Evolutionary conservation across 1,284 basidiomycete genomes (phyloP).

Genomic region (Trametes versicolor): DNA sequence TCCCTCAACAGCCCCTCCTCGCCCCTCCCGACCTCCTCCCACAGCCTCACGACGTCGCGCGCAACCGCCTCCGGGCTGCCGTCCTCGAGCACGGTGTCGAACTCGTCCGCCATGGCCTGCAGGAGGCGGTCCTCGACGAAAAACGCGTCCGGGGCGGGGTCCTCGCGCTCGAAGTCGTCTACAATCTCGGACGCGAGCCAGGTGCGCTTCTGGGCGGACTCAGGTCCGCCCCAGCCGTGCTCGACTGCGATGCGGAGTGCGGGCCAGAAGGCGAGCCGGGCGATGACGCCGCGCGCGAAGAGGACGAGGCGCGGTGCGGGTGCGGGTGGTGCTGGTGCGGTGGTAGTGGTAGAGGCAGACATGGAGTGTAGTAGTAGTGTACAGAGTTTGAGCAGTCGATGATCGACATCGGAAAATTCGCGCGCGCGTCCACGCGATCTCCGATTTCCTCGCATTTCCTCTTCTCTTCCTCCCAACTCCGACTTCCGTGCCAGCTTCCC

Average conservation of each 20-base stretch:
- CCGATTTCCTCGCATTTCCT: constrained; percentile 6
- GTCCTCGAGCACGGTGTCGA: constrained; percentile 85
- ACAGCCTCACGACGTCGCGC: constrained; percentile 73
- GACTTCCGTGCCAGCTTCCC: not conserved
- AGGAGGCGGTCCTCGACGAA: constrained; percentile 83
- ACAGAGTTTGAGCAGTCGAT: not conserved
- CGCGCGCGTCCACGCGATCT: constrained; percentile 3
- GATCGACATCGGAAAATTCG: constrained; percentile 1
- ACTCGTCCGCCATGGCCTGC: constrained; percentile 87
- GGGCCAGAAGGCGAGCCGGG: constrained; percentile 84
- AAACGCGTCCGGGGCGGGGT: constrained; percentile 68
- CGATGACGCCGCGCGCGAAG: constrained; percentile 86
- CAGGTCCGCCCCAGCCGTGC: constrained; percentile 84
- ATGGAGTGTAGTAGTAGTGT: constrained; percentile 6
- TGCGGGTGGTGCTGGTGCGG: constrained; percentile 51
- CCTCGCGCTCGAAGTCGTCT: constrained; percentile 80
- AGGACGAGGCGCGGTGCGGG: constrained; percentile 50
- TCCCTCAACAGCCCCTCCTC: constrained; percentile 56
- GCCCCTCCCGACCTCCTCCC: constrained; percentile 61
- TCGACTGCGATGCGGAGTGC: constrained; percentile 86
- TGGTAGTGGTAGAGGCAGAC: constrained; percentile 42
- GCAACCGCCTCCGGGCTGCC: constrained; percentile 79
- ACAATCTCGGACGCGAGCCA: constrained; percentile 87
- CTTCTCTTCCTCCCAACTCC: constrained; percentile 1
- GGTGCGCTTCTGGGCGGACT: constrained; percentile 75